Evolutionary conservation across 1,139 yeast species (phyloP).

Genomic region (Suhomyces panamericanus): DNA sequence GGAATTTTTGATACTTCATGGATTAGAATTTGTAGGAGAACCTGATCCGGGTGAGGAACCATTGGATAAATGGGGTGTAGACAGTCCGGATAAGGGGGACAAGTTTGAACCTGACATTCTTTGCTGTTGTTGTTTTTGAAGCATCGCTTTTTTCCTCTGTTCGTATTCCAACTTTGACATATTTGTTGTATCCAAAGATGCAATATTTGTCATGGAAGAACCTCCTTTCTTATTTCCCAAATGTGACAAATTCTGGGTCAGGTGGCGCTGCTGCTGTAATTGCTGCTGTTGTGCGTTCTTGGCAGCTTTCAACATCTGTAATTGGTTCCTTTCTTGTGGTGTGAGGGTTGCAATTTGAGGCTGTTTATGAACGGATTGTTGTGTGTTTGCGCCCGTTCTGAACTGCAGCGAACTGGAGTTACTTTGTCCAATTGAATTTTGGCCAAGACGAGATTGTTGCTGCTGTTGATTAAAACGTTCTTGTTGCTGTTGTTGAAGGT

Average conservation of each 20-base stretch:
- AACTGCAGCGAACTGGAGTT: conserved; percentile 1
- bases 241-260: neutral
- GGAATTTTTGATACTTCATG: neutral
- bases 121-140: conserved; percentile 21
- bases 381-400: conserved; percentile 5
- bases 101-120: conserved; percentile 8
- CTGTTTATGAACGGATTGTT: conserved; percentile 19
- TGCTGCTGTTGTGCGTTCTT: conserved; percentile 33
- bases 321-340: conserved; percentile 39
- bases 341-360: conserved; percentile 35
- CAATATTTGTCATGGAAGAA: conserved; percentile 10
- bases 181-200: conserved; percentile 22
- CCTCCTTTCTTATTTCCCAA: conserved; percentile 11
- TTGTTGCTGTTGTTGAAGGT: conserved; percentile 53
- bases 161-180: conserved; percentile 32
- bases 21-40: neutral
- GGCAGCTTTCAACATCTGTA: conserved; percentile 40
- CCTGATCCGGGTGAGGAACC: conserved; percentile 10
- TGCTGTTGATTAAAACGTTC: conserved; percentile 32
- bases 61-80: conserved; percentile 9
- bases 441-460: conserved; percentile 21
- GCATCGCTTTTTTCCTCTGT: conserved; percentile 28
- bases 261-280: conserved; percentile 23
- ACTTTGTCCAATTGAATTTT: neutral
- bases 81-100: conserved; percentile 12